Percentiles rank a stretch among this genome's conserved stretches.
These are phyloP conservation scores for Xenoacremonium recifei DNA, from an alignment of 2,329 filamentous ascomycete genomes.

Conservation along the genomic window DNA sequence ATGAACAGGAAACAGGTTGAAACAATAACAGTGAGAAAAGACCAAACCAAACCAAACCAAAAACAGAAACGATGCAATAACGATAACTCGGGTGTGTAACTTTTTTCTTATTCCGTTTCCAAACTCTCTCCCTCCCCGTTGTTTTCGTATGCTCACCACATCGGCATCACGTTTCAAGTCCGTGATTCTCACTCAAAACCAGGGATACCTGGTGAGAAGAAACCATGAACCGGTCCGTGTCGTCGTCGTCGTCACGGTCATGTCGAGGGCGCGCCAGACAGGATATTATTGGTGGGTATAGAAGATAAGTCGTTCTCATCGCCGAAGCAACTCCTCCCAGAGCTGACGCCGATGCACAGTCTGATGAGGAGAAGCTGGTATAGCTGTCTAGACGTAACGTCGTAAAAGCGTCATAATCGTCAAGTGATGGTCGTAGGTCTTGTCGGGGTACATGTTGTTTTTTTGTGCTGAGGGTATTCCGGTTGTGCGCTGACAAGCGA, in stretches of 20 bases:
- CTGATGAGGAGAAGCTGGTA: constrained; percentile 31
- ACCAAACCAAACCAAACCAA: constrained; percentile 11
- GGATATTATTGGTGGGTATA: constrained; percentile 42
- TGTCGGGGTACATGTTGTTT: constrained; percentile 33
- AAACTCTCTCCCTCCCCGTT: constrained; percentile 12
- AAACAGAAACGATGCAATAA: constrained; percentile 19
- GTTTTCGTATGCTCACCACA: constrained; percentile 8
- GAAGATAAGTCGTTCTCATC: constrained; percentile 36
- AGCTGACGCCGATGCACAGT: constrained; percentile 28
- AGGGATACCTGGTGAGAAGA: no score
- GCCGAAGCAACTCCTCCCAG: constrained; percentile 33
- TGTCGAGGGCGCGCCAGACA: constrained; percentile 33
- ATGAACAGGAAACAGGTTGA: constrained; percentile 14
- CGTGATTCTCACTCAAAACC: constrained; percentile 16
- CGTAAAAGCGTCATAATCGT: constrained; percentile 48
- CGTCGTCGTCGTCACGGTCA: constrained; percentile 32
- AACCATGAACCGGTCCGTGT: constrained; percentile 16
- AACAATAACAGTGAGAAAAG: constrained; percentile 5
- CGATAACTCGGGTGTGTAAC: constrained; percentile 20
- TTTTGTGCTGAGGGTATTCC: constrained; percentile 29
- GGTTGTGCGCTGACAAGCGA: constrained; percentile 27
- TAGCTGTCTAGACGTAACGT: constrained; percentile 47
- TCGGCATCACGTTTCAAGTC: constrained; percentile 15
- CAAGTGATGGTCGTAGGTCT: constrained; percentile 38
- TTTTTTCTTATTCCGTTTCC: constrained; percentile 28